Percentiles rank a stretch among this genome's conserved stretches.
Conservation (phyloP, 2,329 filamentous ascomycete species). For the Neonectria ditissima region DNA sequence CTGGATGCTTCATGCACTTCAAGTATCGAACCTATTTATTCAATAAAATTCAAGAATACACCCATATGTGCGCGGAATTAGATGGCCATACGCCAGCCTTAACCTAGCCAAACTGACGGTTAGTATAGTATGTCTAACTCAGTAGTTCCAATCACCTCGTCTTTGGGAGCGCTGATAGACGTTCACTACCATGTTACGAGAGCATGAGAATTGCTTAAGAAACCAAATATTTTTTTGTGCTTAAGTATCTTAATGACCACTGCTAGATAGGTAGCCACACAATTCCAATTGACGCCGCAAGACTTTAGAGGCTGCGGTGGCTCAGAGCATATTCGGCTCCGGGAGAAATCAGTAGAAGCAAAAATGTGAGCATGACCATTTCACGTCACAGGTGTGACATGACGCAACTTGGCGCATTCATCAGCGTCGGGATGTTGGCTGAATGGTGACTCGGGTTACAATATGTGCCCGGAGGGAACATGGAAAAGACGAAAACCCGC, state of each 20-base stretch:
- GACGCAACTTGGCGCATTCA: neutral
- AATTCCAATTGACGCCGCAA: neutral
- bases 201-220: neutral
- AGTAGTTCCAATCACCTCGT: neutral
- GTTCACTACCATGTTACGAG: too few species aligned
- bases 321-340: neutral
- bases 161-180: neutral
- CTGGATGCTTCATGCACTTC: neutral
- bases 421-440: neutral
- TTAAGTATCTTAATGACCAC: neutral
- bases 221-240: neutral
- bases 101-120: neutral
- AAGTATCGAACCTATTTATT: neutral
- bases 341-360: neutral
- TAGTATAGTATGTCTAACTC: neutral
- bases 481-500: neutral
- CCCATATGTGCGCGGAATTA: neutral
- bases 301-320: neutral
- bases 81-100: neutral
- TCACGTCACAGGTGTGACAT: neutral
- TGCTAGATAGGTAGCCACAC: neutral
- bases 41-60: neutral
- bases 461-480: neutral
- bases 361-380: neutral
- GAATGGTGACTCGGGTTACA: neutral